Percentiles rank a stretch among this genome's conserved stretches.
Evolutionary conservation across 495 filamentous ascomycete genomes (phyloP).

Genomic region (Penicillium daleae): DNA sequence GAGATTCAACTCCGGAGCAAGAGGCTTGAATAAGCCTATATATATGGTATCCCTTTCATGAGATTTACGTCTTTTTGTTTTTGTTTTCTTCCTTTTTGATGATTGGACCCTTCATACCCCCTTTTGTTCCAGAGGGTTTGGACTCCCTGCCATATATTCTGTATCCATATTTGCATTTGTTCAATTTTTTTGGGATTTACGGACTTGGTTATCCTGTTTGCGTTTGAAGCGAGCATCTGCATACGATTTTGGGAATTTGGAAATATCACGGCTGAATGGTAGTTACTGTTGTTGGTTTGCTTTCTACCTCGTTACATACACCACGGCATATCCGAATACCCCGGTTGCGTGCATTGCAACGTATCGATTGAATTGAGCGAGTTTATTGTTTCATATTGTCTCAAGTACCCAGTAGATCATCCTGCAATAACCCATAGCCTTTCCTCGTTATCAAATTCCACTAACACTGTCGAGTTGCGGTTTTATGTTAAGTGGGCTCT

Average conservation of each 20-base stretch:
- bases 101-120: conserved; percentile 27
- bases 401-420: background rate
- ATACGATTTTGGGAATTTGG: conserved; percentile 23
- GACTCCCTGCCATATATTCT: conserved; percentile 22
- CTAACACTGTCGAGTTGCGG: background rate
- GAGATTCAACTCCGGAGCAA: conserved; percentile 70
- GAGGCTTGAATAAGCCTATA: conserved; percentile 48
- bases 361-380: conserved; percentile 5
- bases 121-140: conserved; percentile 10
- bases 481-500: conserved; percentile 22
- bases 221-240: conserved; percentile 30
- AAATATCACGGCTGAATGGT: conserved; percentile 16
- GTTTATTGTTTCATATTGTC: background rate
- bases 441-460: background rate
- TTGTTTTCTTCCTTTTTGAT: conserved; percentile 15
- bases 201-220: conserved; percentile 12
- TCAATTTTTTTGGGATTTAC: conserved; percentile 1
- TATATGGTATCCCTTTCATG: conserved; percentile 7
- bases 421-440: background rate
- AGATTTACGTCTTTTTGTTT: conserved; percentile 13
- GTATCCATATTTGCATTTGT: conserved; percentile 23
- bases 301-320: background rate
- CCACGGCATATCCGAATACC: background rate
- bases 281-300: conserved; percentile 3
- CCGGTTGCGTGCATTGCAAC: conserved; percentile 3